Percentiles rank a stretch among this genome's conserved stretches.
phyloP scores from a whole-genome alignment of 2,329 filamentous ascomycete species.

The Fusarium mexicanum region DNA sequence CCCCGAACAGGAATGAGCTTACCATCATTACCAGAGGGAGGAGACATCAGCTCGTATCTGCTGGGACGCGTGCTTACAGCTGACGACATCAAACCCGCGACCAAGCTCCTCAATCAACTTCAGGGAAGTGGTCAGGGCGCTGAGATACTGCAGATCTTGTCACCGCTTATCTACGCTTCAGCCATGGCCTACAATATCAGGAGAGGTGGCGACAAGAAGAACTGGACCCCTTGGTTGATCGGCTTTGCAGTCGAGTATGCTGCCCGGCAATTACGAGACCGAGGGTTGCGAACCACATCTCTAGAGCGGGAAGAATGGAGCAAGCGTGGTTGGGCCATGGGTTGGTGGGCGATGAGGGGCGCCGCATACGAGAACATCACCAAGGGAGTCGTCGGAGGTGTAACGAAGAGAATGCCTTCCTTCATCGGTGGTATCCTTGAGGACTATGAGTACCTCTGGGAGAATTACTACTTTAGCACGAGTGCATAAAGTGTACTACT shows the following conservation, averaged over 20 bases:
- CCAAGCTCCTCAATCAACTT: constrained; percentile 83
- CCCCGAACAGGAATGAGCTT: constrained; percentile 90
- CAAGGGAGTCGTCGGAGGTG: constrained; percentile 75
- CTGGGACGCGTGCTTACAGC: constrained; percentile 90
- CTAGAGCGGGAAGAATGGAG: constrained; percentile 91
- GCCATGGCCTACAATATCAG: constrained; percentile 74
- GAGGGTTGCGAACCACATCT: constrained; percentile 81
- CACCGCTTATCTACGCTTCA: constrained; percentile 86
- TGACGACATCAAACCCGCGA: constrained; percentile 95
- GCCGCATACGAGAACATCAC: constrained; percentile 95
- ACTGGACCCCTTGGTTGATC: constrained; percentile 92
- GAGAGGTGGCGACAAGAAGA: constrained; percentile 68
- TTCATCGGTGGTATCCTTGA: constrained; percentile 88
- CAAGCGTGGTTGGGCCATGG: constrained; percentile 88
- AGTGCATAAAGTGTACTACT: constrained; percentile 47
- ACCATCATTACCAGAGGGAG: constrained; percentile 81
- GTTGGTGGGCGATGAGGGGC: constrained; percentile 97
- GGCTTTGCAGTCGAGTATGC: constrained; percentile 87
- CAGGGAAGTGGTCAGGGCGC: constrained; percentile 79
- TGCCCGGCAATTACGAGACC: constrained; percentile 82
- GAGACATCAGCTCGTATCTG: constrained; percentile 87
- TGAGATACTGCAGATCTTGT: constrained; percentile 90
- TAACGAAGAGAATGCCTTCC: constrained; percentile 80
- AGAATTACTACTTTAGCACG: constrained; percentile 92
- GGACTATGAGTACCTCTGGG: constrained; percentile 98